Evolutionary conservation across 495 filamentous ascomycete species (phyloP).

Genomic region (Ramalina peruviana): DNA sequence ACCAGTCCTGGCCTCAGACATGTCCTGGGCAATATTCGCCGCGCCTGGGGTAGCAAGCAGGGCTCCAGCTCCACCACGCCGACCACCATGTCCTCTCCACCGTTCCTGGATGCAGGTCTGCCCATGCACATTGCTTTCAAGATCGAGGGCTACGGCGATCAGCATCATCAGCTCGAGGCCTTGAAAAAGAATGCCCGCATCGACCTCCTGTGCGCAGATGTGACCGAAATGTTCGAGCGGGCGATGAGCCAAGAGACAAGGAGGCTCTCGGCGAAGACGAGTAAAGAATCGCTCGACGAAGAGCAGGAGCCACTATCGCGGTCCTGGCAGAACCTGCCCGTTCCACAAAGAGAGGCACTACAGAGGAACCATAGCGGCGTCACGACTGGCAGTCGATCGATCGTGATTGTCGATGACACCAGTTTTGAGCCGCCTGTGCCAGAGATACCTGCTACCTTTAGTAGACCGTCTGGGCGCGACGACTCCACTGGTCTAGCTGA

Average conservation of each 20-base stretch:
- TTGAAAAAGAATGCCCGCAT: conserved; percentile 36
- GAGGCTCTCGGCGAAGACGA: conserved; percentile 2
- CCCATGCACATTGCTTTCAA: conserved; percentile 34
- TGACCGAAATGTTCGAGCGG: conserved; percentile 47
- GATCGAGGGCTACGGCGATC: conserved; percentile 32
- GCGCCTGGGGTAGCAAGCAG: conserved; percentile 64
- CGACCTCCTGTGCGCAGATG: conserved; percentile 67
- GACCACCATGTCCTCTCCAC: conserved; percentile 17
- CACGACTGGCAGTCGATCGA: conserved; percentile 69
- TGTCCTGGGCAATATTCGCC: conserved; percentile 74
- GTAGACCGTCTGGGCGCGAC: background rate
- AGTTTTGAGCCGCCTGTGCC: conserved; percentile 15
- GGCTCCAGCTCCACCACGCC: conserved; percentile 28
- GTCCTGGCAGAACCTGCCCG: conserved; percentile 6
- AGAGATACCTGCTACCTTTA: conserved; percentile 4
- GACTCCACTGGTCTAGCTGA: background rate
- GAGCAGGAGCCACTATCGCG: conserved; percentile 14
- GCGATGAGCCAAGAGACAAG: conserved; percentile 7
- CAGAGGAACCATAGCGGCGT: conserved; percentile 41
- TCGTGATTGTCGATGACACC: conserved; percentile 69
- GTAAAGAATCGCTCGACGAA: conserved; percentile 6
- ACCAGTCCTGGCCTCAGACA: conserved; percentile 62
- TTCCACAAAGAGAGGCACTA: conserved; percentile 13
- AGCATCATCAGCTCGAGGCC: conserved; percentile 23
- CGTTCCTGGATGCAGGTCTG: conserved; percentile 23